These are phyloP conservation scores for Penicillium rolfsii DNA, from an alignment of 2,329 filamentous ascomycete species.

Conservation along the genomic window DNA sequence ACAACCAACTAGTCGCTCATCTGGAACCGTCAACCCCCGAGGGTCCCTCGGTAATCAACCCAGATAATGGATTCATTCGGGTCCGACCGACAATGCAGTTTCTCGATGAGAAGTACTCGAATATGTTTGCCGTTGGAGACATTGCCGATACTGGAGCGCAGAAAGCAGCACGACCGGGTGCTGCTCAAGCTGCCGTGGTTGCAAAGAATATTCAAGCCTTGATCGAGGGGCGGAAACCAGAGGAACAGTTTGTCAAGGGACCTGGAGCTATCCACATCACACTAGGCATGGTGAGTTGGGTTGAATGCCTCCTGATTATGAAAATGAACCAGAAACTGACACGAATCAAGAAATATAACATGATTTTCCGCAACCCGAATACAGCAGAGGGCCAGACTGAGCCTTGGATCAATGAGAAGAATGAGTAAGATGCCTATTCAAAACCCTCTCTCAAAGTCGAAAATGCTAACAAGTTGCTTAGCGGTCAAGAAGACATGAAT, in stretches of 20 bases:
- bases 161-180: slow-evolving; percentile 41
- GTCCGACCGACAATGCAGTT: slow-evolving; percentile 42
- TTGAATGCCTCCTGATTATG: not conserved
- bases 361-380: slow-evolving; percentile 45
- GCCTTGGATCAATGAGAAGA: slow-evolving; percentile 36
- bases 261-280: slow-evolving; percentile 41
- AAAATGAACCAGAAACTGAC: not conserved
- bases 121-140: slow-evolving; percentile 42
- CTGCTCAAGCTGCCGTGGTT: slow-evolving; percentile 37
- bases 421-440: slow-evolving; percentile 34
- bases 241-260: slow-evolving; percentile 33
- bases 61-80: slow-evolving; percentile 40
- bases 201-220: slow-evolving; percentile 40
- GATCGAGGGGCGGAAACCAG: slow-evolving; percentile 34
- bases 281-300: slow-evolving; percentile 37
- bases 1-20: slow-evolving; percentile 44
- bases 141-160: slow-evolving; percentile 43
- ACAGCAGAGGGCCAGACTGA: slow-evolving; percentile 39
- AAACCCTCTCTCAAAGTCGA: not conserved
- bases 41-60: slow-evolving; percentile 35
- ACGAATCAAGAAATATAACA: slow-evolving; percentile 35
- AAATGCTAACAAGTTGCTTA: slow-evolving; percentile 12
- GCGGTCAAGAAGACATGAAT: slow-evolving; percentile 44
- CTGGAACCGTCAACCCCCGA: slow-evolving; percentile 32
- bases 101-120: slow-evolving; percentile 34